Evolutionary conservation across 2,329 filamentous ascomycete genomes (phyloP).

Genomic region (Lasiodiplodia hormozganensis): DNA sequence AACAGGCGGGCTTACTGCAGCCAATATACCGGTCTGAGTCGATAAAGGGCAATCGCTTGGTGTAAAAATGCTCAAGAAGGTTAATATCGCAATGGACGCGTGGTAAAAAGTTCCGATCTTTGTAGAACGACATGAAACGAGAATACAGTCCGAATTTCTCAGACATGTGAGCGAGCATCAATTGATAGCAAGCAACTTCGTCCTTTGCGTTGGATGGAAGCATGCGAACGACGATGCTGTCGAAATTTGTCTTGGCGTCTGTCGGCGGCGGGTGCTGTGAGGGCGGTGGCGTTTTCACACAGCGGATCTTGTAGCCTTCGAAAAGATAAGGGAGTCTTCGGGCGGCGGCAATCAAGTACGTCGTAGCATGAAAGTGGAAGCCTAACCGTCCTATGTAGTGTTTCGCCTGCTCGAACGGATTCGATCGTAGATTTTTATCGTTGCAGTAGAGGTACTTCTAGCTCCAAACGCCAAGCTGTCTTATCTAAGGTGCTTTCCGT

Average conservation of each 20-base stretch:
- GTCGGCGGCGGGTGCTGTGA: not conserved
- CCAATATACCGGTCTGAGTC: constrained; percentile 30
- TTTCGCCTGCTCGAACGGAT: not conserved
- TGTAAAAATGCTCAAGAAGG: constrained; percentile 6
- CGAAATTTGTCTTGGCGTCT: no score
- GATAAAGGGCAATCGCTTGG: not conserved
- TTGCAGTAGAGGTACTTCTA: not conserved
- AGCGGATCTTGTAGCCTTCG: not conserved
- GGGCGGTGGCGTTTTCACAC: not conserved
- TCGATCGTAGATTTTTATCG: not conserved
- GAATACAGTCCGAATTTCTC: no score
- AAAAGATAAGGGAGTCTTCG: not conserved
- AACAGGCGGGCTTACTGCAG: constrained; percentile 30
- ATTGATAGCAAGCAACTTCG: no score
- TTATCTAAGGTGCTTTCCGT: not conserved
- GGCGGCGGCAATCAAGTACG: not conserved
- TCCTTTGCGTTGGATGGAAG: no score
- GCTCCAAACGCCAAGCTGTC: not conserved
- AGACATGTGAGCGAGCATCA: no score
- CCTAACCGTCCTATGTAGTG: not conserved
- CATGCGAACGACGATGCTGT: no score
- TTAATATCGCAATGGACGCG: not conserved
- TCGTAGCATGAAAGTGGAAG: not conserved
- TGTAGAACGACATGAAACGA: no score
- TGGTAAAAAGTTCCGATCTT: not conserved